Evolutionary conservation across 306 rosid species (phyloP), one percentile per base, ranked within the genome.

Genomic region (Rosa rugosa): DNA sequence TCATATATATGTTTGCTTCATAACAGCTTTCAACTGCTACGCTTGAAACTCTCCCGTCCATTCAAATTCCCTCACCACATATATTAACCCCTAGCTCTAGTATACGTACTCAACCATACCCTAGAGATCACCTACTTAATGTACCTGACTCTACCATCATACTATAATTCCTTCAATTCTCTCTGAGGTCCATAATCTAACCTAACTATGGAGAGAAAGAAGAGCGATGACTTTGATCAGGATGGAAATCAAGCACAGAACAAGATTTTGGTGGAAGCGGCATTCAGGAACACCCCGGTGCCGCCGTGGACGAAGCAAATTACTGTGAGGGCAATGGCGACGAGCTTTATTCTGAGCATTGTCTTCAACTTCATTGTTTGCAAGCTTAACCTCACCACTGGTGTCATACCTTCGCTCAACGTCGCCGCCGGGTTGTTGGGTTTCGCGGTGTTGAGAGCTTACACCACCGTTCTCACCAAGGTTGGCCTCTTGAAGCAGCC

Each of bases 381-480:
- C 68, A 92, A 89, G n/a, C 91, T 92, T 68, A 89, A 90, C 77
- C 88, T 90, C 46, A 89, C 95, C 60, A 89, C 97, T 11, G 95
- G 95, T 0, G 87, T 92, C 17, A 89, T 90, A 22, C 97, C 97
- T 1, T 89, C 95, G 6, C 89, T 92, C 44, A 92, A 92, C 11
- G 93, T 92, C 5, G 92, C 93, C 0, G 95, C 93, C 1, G 97
- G 95, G 2, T 62, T 92, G 73, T 38, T 92, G n/a, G 97, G 97
- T 0, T 92, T 90, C 63, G 93, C 95, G 3, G 80, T 82, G 6
- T 46, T 92, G 17, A 90, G 77, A 34, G 74, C 71, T 1, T 92
- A 92, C 75, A 87, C 95, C 2, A 1, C 86, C 5, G 4, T 89
- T 54, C 80, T 92, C 20, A 11, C 7, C 1, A 81, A 60, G 36